Percentiles rank a stretch among this genome's conserved stretches.
These are phyloP conservation scores for Spathaspora boniae DNA, from an alignment of 805 yeast species.

Conservation along the genomic window DNA sequence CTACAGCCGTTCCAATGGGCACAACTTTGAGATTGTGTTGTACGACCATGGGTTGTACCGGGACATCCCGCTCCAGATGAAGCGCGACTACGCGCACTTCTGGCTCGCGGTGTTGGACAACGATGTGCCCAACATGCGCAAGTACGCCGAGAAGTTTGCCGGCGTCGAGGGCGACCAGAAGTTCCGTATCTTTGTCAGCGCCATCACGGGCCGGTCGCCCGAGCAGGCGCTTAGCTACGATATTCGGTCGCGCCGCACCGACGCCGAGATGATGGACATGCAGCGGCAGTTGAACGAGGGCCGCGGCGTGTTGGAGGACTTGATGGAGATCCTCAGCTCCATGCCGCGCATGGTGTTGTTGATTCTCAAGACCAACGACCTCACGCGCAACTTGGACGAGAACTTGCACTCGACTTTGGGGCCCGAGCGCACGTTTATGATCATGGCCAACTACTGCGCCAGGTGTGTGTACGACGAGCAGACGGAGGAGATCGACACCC, in stretches of 20 bases:
- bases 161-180: conserved; percentile 67
- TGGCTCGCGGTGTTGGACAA: conserved; percentile 87
- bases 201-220: conserved; percentile 91
- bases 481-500: conserved; percentile 32
- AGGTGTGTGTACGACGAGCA: conserved; percentile 70
- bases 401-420: conserved; percentile 78
- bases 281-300: conserved; percentile 53
- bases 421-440: conserved; percentile 79
- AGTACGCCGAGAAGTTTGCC: conserved; percentile 76
- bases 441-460: conserved; percentile 90
- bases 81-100: conserved; percentile 81
- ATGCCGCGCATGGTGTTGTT: conserved; percentile 85
- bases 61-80: conserved; percentile 69
- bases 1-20: conserved; percentile 31
- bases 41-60: conserved; percentile 96
- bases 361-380: conserved; percentile 89
- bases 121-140: conserved; percentile 61
- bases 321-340: conserved; percentile 73
- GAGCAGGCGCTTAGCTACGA: conserved; percentile 69
- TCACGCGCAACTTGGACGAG: conserved; percentile 87
- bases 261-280: conserved; percentile 67
- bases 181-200: conserved; percentile 84
- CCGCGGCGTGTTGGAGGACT: conserved; percentile 62
- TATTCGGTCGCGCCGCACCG: conserved; percentile 47
- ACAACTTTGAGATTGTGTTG: conserved; percentile 85